Percentiles rank a stretch among this genome's conserved stretches.
These are phyloP conservation scores for Panaeolus papilionaceus DNA, from an alignment of 768 basidiomycete genomes.

Conservation along the genomic window DNA sequence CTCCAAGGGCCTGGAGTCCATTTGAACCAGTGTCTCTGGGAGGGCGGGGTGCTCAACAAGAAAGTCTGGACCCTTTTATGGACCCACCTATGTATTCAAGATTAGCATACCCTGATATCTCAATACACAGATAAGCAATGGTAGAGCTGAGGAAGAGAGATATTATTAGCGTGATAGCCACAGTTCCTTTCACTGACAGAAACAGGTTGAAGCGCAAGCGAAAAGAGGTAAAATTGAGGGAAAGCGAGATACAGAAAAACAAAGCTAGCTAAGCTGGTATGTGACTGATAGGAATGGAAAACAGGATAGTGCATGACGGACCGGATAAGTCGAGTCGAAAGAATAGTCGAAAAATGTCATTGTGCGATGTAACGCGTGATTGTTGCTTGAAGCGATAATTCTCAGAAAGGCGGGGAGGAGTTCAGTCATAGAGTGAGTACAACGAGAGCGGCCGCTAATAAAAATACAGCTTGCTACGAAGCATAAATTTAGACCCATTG, in stretches of 20 bases:
- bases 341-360: constrained; percentile 5
- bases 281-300: constrained; percentile 10
- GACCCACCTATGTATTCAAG: neutral
- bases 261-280: constrained; percentile 12
- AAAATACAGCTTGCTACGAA: neutral
- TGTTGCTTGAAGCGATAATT: neutral
- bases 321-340: constrained; percentile 8
- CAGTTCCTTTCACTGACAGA: neutral
- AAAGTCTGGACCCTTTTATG: neutral
- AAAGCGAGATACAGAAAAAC: constrained; percentile 1
- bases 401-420: neutral
- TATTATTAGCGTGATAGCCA: neutral
- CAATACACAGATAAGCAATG: neutral
- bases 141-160: neutral
- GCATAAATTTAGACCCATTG: constrained; percentile 67
- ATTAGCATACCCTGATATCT: neutral
- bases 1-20: neutral
- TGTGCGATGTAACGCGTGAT: neutral
- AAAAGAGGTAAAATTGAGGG: constrained; percentile 1
- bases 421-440: constrained; percentile 1
- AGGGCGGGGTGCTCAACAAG: neutral
- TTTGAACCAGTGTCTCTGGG: neutral
- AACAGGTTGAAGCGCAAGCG: neutral
- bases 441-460: neutral
- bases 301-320: constrained; percentile 5